These are phyloP conservation scores for Calocybe indica DNA, from an alignment of 768 basidiomycete genomes.

Conservation along the genomic window DNA sequence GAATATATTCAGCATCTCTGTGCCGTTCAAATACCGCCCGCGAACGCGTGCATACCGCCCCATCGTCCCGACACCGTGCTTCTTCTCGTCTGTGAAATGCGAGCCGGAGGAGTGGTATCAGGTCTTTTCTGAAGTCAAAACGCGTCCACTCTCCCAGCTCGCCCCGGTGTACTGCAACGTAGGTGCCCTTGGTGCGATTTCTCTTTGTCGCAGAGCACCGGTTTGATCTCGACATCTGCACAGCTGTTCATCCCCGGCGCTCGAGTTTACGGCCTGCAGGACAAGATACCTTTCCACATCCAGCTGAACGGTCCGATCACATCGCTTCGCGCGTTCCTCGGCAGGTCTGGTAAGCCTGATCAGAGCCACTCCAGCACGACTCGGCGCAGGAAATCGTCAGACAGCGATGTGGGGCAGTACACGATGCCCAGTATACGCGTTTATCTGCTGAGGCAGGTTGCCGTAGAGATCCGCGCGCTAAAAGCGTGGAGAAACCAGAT, in stretches of 20 bases:
- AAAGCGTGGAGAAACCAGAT: constrained; percentile 31
- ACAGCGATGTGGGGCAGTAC: constrained; percentile 3
- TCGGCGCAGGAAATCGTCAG: constrained; percentile 9
- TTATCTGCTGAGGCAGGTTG: constrained; percentile 45
- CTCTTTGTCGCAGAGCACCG: background rate
- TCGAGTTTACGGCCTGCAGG: constrained; percentile 45
- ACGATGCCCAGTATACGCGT: constrained; percentile 32
- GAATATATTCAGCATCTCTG: constrained; percentile 29
- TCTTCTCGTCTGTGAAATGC: constrained; percentile 54
- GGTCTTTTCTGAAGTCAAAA: constrained; percentile 34
- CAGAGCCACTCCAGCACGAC: constrained; percentile 15
- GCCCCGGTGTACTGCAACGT: constrained; percentile 47
- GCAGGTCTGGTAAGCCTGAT: background rate
- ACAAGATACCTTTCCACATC: constrained; percentile 60
- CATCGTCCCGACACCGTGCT: constrained; percentile 38
- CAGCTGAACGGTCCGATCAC: constrained; percentile 45
- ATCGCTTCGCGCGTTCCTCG: constrained; percentile 42
- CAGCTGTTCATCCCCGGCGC: constrained; percentile 59
- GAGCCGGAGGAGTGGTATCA: constrained; percentile 67
- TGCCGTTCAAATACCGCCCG: constrained; percentile 49
- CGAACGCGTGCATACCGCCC: constrained; percentile 51
- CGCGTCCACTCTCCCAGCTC: constrained; percentile 24
- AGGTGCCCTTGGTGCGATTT: constrained; percentile 15
- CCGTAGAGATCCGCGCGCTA: constrained; percentile 26
- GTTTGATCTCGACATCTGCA: background rate